Conservation (phyloP, 2,329 filamentous ascomycete genomes). For the Ophiosphaerella narmari region DNA sequence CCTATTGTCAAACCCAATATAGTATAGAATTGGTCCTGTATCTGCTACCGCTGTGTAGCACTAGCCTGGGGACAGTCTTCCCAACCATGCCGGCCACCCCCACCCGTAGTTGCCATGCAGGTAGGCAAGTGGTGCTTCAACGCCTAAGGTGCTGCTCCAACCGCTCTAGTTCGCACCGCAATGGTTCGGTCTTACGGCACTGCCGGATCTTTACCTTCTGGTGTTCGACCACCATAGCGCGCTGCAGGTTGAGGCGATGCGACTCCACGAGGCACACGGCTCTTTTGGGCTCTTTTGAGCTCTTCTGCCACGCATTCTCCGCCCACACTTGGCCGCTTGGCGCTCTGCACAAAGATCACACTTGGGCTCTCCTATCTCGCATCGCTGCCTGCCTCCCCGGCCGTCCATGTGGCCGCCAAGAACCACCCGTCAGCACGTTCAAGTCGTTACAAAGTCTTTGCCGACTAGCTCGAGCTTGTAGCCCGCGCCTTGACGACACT, state of each 20-base stretch:
- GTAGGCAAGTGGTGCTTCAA: too few species aligned
- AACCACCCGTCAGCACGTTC: background rate
- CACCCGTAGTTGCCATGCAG: too few species aligned
- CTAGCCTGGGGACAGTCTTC: background rate
- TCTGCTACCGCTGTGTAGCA: background rate
- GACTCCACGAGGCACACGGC: background rate
- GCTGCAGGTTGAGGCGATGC: background rate
- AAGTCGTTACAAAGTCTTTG: too few species aligned
- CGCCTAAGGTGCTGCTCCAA: constrained; percentile 2
- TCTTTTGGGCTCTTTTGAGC: background rate
- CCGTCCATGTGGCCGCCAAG: constrained; percentile 3
- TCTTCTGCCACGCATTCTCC: background rate
- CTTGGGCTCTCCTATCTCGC: constrained; percentile 1
- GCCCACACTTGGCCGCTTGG: background rate
- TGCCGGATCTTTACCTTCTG: constrained; percentile 1
- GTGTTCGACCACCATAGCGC: background rate
- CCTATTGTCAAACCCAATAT: too few species aligned
- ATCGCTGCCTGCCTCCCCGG: constrained; percentile 1
- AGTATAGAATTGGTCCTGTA: background rate
- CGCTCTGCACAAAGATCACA: constrained; percentile 1
- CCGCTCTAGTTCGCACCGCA: constrained; percentile 2
- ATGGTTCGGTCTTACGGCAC: background rate
- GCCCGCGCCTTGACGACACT: too few species aligned
- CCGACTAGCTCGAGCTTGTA: too few species aligned
- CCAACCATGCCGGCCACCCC: too few species aligned